These are phyloP conservation scores for Boletus eberwhitei DNA, from an alignment of 768 basidiomycete species.

Conservation along the genomic window DNA sequence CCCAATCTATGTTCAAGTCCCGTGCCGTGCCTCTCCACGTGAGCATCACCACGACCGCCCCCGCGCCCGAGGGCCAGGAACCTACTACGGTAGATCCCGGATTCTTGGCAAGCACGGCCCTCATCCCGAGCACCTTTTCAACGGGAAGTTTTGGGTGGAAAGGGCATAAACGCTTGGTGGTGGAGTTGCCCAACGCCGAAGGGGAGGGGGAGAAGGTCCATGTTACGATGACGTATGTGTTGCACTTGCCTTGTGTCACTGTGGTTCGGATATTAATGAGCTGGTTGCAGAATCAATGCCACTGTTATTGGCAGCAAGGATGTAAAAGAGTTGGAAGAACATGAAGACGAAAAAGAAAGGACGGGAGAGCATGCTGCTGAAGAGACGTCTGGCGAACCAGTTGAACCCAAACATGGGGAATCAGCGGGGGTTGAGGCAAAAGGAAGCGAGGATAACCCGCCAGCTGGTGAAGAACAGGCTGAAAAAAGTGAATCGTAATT, in stretches of 20 bases:
- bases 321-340: constrained; percentile 39
- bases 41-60: constrained; percentile 63
- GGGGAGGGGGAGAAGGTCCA: constrained; percentile 59
- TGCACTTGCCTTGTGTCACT: neutral
- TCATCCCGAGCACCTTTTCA: constrained; percentile 57
- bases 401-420: constrained; percentile 25
- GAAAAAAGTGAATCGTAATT: constrained; percentile 17
- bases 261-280: neutral
- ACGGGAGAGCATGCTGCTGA: constrained; percentile 24
- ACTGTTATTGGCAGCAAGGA: constrained; percentile 71
- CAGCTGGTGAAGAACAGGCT: constrained; percentile 16
- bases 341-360: constrained; percentile 30
- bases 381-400: constrained; percentile 26
- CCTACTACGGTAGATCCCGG: constrained; percentile 51
- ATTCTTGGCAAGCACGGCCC: constrained; percentile 52
- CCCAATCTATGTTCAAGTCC: constrained; percentile 54
- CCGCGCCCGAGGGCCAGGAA: constrained; percentile 34
- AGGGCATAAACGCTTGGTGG: constrained; percentile 60
- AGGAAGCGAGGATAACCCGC: constrained; percentile 20
- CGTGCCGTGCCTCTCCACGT: constrained; percentile 68
- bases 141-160: constrained; percentile 89
- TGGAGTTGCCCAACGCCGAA: constrained; percentile 57
- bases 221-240: constrained; percentile 70
- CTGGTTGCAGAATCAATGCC: constrained; percentile 61
- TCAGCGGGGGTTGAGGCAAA: constrained; percentile 21